A percentile compares a stretch with the other conserved stretches of the same genome.
These are phyloP conservation scores for Infundibulicybe gibba DNA, from an alignment of 768 basidiomycete genomes.

Conservation along the genomic window DNA sequence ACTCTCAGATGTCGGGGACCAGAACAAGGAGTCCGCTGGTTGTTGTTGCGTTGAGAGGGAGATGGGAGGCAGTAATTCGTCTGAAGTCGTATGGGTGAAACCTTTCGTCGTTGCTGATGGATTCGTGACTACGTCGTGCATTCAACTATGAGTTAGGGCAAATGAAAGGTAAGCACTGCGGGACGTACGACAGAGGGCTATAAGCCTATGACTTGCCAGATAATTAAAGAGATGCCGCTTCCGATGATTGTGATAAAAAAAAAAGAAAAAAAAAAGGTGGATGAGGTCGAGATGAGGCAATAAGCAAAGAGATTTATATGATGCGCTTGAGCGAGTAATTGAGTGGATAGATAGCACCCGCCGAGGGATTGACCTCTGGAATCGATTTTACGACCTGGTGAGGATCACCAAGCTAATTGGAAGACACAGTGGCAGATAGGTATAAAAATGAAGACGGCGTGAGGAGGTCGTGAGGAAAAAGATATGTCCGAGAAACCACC, in stretches of 20 bases:
- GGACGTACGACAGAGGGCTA: too few species aligned
- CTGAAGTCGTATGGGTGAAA: conserved; percentile 26
- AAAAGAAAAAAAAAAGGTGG: conserved; percentile 1
- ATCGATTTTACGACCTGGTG: conserved; percentile 10
- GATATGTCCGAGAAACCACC: conserved; percentile 14
- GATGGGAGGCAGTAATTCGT: conserved; percentile 31
- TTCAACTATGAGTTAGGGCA: conserved; percentile 46
- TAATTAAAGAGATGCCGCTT: conserved; percentile 34
- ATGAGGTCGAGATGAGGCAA: conserved; percentile 12
- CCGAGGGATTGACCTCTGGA: conserved; percentile 28
- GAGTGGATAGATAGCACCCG: conserved; percentile 20
- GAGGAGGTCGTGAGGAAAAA: conserved; percentile 56
- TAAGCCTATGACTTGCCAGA: conserved; percentile 29
- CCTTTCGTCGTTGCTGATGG: conserved; percentile 39
- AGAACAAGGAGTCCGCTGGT: conserved; percentile 37
- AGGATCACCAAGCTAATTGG: conserved; percentile 12
- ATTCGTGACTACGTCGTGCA: conserved; percentile 67
- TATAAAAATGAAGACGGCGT: conserved; percentile 50
- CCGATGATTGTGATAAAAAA: conserved; percentile 20
- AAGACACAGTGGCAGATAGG: conserved; percentile 36
- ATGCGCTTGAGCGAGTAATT: conserved; percentile 5
- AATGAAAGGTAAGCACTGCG: conserved; percentile 12
- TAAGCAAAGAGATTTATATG: conserved; percentile 21
- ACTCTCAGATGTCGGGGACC: conserved; percentile 42
- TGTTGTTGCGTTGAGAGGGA: conserved; percentile 26